Evolutionary conservation across 2,329 filamentous ascomycete genomes (phyloP), one percentile per base, ranked within the genome.

Genomic region (Hymenoscyphus scutula): DNA sequence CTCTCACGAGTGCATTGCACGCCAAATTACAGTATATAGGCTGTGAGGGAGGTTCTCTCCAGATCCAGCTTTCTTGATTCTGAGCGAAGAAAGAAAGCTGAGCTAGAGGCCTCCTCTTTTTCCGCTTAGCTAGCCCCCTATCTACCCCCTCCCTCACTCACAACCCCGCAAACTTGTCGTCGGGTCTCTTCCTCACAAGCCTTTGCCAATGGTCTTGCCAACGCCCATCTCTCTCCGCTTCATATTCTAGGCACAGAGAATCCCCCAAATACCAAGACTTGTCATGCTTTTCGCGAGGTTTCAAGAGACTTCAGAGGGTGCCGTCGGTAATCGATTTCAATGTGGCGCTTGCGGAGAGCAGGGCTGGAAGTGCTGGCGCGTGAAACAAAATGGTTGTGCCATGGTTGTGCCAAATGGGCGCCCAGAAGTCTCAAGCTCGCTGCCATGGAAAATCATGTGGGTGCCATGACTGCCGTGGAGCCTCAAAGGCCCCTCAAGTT

Each of bases 381-480:
- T 65, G 65, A 67, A 67, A 67, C 65, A 64, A 65, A n/a, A n/a
- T n/a, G n/a, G n/a, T n/a, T n/a, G n/a, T n/a, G n/a, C n/a, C 57
- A 41, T 53, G 27, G 23, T 10, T 29, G 37, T 41, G 38, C 38
- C 58, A 64, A 57, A 48, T 56, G 32, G 15, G 7, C 23, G 63
- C 57, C 62, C 30, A 60, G 63, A 58, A 62, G 63, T 65, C 29
- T 62, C 60, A 58, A 53, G 45, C n/a, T 59, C 34, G 54, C 27
- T 56, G 34, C 61, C n/a, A 56, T 58, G 62, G 37, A 45, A 48
- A 48, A 48, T 48, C 41, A 48, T 25, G 17, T 19, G 41, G n/a
- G 1, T 15, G 27, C 19, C 37, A 29, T n/a, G 17, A 27, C 37
- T 32, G 29, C 30, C 60, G 38, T 54, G 60, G 54, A 55, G 19